These are phyloP conservation scores for Heracleum sosnowskyi DNA, from an alignment of 129 eudicot species.

Conservation along the genomic window DNA sequence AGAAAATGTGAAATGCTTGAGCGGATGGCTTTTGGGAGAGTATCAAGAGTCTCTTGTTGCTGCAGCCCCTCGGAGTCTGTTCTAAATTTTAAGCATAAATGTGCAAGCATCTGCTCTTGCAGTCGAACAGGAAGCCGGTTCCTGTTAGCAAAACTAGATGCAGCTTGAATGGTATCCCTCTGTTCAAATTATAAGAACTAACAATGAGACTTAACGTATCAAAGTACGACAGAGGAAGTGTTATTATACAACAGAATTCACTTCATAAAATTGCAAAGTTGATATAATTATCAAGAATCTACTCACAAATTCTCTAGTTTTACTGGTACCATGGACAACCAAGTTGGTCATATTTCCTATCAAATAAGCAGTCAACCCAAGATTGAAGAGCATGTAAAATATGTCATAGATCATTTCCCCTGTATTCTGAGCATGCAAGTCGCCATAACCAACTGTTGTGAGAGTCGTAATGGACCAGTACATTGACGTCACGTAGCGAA, in stretches of 20 bases:
- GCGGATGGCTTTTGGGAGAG: constrained; percentile 96
- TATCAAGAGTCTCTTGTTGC: constrained; percentile 88
- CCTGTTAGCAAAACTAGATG: constrained; percentile 89
- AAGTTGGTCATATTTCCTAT: constrained; percentile 96
- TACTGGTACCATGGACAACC: constrained; percentile 86
- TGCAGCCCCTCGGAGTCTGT: constrained; percentile 94
- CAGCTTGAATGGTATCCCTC: constrained; percentile 98
- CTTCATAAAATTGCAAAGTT: background rate
- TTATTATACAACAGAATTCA: background rate
- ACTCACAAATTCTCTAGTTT: constrained; percentile 79
- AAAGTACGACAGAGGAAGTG: background rate
- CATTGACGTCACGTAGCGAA: constrained; percentile 67
- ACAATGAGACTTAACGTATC: background rate
- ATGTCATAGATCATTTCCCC: constrained; percentile 79
- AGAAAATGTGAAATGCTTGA: constrained; percentile 90
- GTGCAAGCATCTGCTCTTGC: constrained; percentile 98
- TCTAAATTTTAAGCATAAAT: constrained; percentile 75
- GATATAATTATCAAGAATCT: background rate
- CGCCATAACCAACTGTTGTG: constrained; percentile 93
- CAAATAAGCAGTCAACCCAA: constrained; percentile 76
- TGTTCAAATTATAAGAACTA: constrained; percentile 12
- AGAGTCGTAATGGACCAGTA: constrained; percentile 93
- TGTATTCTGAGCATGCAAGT: constrained; percentile 73
- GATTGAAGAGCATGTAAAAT: constrained; percentile 89
- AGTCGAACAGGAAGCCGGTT: constrained; percentile 69